Evolutionary conservation across 352 stramenopile genomes (phyloP).

Genomic region (Pythium coloratum): DNA sequence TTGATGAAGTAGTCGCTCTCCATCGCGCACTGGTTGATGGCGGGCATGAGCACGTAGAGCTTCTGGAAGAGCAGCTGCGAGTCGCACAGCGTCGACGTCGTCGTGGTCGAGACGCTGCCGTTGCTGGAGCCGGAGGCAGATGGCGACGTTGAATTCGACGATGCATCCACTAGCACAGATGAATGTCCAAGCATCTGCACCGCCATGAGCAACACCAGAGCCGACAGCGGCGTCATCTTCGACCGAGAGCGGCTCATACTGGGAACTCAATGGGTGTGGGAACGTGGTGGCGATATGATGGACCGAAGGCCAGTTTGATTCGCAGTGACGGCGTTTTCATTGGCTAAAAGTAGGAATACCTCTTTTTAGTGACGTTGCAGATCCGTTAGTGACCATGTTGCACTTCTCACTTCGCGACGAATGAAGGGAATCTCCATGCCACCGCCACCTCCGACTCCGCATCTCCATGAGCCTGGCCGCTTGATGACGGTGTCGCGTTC

Average conservation of each 20-base stretch:
- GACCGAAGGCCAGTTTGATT: constrained; percentile 14
- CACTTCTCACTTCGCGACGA: constrained; percentile 1
- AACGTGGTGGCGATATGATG: not conserved
- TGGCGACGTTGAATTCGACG: not conserved
- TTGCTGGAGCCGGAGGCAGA: not conserved
- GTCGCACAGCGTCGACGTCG: constrained; percentile 29
- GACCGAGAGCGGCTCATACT: not conserved
- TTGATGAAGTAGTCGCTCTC: constrained; percentile 40
- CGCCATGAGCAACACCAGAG: not conserved
- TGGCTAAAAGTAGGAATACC: constrained; percentile 4
- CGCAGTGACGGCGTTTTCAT: constrained; percentile 3
- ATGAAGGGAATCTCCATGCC: constrained; percentile 21
- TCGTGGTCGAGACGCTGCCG: constrained; percentile 4
- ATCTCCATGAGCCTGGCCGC: not conserved
- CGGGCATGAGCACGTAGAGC: constrained; percentile 50
- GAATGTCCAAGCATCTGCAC: not conserved
- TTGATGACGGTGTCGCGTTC: not conserved
- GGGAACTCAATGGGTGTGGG: not conserved
- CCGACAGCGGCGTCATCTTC: not conserved
- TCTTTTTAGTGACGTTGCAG: constrained; percentile 3
- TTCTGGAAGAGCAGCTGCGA: constrained; percentile 45
- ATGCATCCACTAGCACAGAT: not conserved
- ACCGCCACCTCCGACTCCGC: not conserved
- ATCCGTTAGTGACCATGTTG: constrained; percentile 10
- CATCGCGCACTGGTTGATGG: constrained; percentile 43